A percentile compares a stretch with the other conserved stretches of the same genome.
phyloP scores from a whole-genome alignment of 2,329 filamentous ascomycete genomes.

The Penicillium sp. region DNA sequence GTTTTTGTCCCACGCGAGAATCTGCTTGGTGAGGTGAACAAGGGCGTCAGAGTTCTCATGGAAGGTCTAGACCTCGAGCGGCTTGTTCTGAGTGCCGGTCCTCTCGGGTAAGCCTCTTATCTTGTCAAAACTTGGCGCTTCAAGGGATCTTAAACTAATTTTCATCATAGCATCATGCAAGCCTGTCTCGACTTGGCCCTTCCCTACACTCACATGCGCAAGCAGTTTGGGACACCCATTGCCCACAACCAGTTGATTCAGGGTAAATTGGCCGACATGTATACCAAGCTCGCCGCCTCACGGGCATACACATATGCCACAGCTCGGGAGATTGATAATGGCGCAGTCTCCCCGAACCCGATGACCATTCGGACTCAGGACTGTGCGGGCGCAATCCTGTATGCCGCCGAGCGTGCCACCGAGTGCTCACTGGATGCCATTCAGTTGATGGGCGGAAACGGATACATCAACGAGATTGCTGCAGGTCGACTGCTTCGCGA shows the following conservation, averaged over 20 bases:
- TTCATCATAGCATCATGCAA: constrained; percentile 68
- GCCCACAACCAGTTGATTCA: constrained; percentile 91
- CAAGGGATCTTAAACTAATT: constrained; percentile 7
- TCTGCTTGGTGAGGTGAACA: constrained; percentile 71
- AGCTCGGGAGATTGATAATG: constrained; percentile 72
- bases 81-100: constrained; percentile 83
- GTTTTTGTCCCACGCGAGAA: constrained; percentile 84
- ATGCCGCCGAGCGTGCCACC: constrained; percentile 79
- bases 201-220: constrained; percentile 81
- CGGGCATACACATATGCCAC: constrained; percentile 83
- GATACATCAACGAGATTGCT: constrained; percentile 91
- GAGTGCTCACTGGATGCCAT: constrained; percentile 83
- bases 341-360: constrained; percentile 39
- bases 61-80: constrained; percentile 91
- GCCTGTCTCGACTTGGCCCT: constrained; percentile 77
- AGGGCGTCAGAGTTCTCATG: constrained; percentile 87
- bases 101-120: constrained; percentile 56
- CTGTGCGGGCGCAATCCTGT: constrained; percentile 89
- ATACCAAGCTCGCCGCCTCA: constrained; percentile 81
- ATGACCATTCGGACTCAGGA: constrained; percentile 70
- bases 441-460: constrained; percentile 89
- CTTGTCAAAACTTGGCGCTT: background rate
- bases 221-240: constrained; percentile 81
- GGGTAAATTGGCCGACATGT: constrained; percentile 93
- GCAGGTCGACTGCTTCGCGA: constrained; percentile 76